Evolutionary conservation across 2,329 filamentous ascomycete species (phyloP).

Genomic region (Fusarium udum): DNA sequence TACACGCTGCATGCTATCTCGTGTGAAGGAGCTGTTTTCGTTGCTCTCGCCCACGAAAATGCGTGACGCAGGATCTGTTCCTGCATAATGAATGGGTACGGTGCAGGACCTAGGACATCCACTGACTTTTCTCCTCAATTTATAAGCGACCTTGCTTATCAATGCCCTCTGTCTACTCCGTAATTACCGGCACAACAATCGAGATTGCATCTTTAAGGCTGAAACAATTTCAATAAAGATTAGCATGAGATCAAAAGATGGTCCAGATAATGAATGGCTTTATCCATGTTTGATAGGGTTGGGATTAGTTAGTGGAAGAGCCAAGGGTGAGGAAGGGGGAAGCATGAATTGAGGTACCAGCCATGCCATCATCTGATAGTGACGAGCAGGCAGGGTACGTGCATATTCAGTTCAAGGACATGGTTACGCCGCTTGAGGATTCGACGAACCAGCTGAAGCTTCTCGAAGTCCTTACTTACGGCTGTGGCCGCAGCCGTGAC

Average conservation of each 20-base stretch:
- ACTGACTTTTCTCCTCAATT: slow-evolving; percentile 1
- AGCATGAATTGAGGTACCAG: not conserved
- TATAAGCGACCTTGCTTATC: not conserved
- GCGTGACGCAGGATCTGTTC: slow-evolving; percentile 21
- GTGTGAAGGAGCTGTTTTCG: not conserved
- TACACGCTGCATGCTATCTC: not conserved
- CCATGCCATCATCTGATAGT: not conserved
- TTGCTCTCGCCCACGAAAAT: slow-evolving; percentile 5
- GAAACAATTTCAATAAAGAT: slow-evolving; percentile 25
- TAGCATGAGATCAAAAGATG: not conserved
- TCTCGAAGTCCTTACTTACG: slow-evolving; percentile 17
- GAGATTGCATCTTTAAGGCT: slow-evolving; percentile 30
- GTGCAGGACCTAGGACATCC: not conserved
- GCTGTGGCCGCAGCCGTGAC: slow-evolving; percentile 23
- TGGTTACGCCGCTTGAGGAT: slow-evolving; percentile 6
- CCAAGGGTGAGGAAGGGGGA: not conserved
- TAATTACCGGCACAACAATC: slow-evolving; percentile 22
- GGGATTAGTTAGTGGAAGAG: not conserved
- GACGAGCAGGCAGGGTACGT: slow-evolving; percentile 6
- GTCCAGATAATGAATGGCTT: not conserved
- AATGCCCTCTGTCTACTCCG: slow-evolving; percentile 4
- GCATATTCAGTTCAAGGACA: slow-evolving; percentile 8
- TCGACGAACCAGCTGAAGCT: slow-evolving; percentile 23
- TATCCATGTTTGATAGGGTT: not conserved
- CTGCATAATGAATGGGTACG: slow-evolving; percentile 23